Conservation (phyloP, 768 basidiomycete genomes). For the Mycena maculata region DNA sequence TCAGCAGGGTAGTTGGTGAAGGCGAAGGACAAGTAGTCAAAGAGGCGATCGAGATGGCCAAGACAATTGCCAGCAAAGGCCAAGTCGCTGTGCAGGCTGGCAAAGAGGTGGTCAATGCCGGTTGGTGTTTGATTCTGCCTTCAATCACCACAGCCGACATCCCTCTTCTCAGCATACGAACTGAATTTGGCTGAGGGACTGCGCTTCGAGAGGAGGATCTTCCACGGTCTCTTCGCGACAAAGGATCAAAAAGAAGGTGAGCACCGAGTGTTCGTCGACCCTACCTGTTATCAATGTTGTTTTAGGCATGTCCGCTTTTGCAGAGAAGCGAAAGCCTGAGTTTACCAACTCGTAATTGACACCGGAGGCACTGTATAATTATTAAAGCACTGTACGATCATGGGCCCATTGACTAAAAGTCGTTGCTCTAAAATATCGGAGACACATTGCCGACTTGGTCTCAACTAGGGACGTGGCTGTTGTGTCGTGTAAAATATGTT, state of each 20-base stretch:
- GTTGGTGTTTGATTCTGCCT: conserved; percentile 50
- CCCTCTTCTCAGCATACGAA: conserved; percentile 43
- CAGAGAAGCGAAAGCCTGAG: conserved; percentile 89
- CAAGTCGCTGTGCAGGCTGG: conserved; percentile 84
- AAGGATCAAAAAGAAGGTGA: conserved; percentile 92
- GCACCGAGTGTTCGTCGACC: background rate
- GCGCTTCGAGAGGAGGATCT: conserved; percentile 87
- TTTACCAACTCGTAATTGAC: conserved; percentile 72
- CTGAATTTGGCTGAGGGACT: conserved; percentile 84
- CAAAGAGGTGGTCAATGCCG: conserved; percentile 95
- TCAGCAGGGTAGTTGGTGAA: conserved; percentile 82
- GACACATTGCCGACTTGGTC: too few relatives aligned
- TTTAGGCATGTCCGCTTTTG: conserved; percentile 93
- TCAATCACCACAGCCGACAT: background rate
- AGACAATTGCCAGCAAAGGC: conserved; percentile 84
- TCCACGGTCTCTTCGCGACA: conserved; percentile 94
- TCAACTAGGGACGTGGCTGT: too few relatives aligned
- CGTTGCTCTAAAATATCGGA: too few relatives aligned
- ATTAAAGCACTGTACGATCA: too few relatives aligned
- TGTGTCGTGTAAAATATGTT: too few relatives aligned
- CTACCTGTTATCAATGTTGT: conserved; percentile 20
- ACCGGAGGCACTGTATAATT: too few relatives aligned
- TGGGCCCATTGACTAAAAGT: too few relatives aligned
- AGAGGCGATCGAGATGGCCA: conserved; percentile 86
- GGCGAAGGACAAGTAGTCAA: conserved; percentile 85